These are phyloP conservation scores for Aegilops sharonensis DNA, from an alignment of 176 grass and related monocot species.

Conservation along the genomic window DNA sequence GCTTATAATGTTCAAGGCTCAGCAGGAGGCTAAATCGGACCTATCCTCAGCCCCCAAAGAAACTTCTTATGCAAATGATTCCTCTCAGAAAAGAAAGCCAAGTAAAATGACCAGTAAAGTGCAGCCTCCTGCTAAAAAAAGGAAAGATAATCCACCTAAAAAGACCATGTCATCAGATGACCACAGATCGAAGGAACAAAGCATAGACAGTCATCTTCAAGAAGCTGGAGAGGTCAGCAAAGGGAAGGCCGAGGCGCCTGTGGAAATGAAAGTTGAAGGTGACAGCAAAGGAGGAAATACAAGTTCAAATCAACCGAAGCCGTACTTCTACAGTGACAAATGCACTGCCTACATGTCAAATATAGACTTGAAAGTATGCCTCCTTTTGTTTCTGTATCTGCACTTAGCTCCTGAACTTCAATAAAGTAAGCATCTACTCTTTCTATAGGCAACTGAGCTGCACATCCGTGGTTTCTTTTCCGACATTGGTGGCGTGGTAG, in stretches of 20 bases:
- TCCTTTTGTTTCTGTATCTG: slow-evolving; percentile 32
- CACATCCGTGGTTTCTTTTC: slow-evolving; percentile 68
- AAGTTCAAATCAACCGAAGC: slow-evolving; percentile 48
- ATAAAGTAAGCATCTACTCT: slow-evolving; percentile 27
- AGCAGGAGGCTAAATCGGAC: slow-evolving; percentile 71
- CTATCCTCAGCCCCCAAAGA: slow-evolving; percentile 37
- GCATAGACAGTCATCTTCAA: slow-evolving; percentile 18
- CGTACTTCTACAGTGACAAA: slow-evolving; percentile 57
- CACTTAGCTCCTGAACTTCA: slow-evolving; percentile 15
- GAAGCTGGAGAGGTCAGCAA: slow-evolving; percentile 34
- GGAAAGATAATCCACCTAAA: slow-evolving; percentile 58
- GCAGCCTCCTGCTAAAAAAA: slow-evolving; percentile 74
- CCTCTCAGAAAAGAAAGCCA: slow-evolving; percentile 77
- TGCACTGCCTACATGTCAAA: slow-evolving; percentile 89
- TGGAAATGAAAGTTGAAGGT: slow-evolving; percentile 12
- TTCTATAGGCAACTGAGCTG: slow-evolving; percentile 69
- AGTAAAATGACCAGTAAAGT: slow-evolving; percentile 52
- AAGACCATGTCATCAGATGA: slow-evolving; percentile 24
- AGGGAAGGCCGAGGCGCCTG: slow-evolving; percentile 23
- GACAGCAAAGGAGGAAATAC: slow-evolving; percentile 27
- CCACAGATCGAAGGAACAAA: slow-evolving; percentile 36
- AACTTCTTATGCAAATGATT: slow-evolving; percentile 45
- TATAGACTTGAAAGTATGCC: slow-evolving; percentile 46
- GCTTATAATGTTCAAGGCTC: slow-evolving; percentile 68
- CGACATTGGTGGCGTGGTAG: slow-evolving; percentile 68